Evolutionary conservation across 208 protist genomes (phyloP), one percentile per base, ranked within the genome.

Genomic region (Trypanosoma lewisi): DNA sequence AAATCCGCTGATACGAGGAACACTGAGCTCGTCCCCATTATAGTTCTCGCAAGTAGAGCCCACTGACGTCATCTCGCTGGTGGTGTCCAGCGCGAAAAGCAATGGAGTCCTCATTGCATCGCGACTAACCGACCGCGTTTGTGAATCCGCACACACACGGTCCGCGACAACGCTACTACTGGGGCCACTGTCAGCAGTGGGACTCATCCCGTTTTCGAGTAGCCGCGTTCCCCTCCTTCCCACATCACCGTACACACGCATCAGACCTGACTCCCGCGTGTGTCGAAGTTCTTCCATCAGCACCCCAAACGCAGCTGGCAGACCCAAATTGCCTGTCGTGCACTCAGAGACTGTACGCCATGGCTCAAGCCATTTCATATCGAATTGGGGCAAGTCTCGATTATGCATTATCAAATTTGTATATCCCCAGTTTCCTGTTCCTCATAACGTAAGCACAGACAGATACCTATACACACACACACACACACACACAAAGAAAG

Each of bases 321-420:
- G 64, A 14, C 80, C 71, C 6, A 90, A 45, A 7, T 75, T 77
- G 19, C 83, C 80, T 2, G 50, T 63, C 11, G 66, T 67, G 33
- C 72, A 75, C 41, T 77, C 77, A 42, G 69, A 47, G 28, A 75
- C 59, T 6, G 70, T 75, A 48, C 80, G 80, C 83, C 83, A 90
- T 31, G 75, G 71, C 68, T 70, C 28, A 2, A 90, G 56, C 79
- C 73, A 78, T 3, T 52, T 67, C 12, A 19, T 36, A 33, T 56
- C 16, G n/a, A 60, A 16, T n/a, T 28, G 62, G 12, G 34, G 14
- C 33, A 12, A 36, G 33, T 2, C 30, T 42, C 9, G 17, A 63
- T 12, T 42, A 21, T 49, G 5, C 28, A 49, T 51, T 27, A 23
- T 4, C 19, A 31, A 31, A n/a, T n/a, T n/a, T n/a, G n/a, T n/a